Evolutionary conservation across 768 basidiomycete genomes (phyloP), one percentile per base, ranked within the genome.

Genomic region (Epithele typhae): DNA sequence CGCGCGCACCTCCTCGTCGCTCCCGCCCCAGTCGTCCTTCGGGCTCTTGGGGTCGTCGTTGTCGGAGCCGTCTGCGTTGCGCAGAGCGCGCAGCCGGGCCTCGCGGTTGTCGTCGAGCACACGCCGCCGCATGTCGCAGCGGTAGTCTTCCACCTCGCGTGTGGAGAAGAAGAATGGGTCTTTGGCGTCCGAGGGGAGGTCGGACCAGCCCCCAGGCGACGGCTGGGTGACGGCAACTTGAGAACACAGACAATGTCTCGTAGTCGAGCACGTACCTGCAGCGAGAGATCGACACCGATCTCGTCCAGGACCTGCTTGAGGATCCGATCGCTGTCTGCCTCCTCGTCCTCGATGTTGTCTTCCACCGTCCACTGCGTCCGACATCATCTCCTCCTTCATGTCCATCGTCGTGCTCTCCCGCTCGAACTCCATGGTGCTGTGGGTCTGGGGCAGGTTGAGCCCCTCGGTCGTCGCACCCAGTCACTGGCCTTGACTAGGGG

Each of bases 331-430:
- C 93, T 84, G 60, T 97, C 96, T 52, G 87, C 87, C 57, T 97
- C 96, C 66, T 98, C 95, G 41, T 95, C 95, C 59, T 94, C 94
- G 24, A 68, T 68, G 25, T 87, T 85, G 53, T 58, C 60, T 43
- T 94, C 91, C 87, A 97, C 96, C 95, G 67, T 98, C 96, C 14
- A 98, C 88, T 12, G 92, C 87, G 51, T 98, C 96, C 18, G 89
- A 91, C 96, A 97, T 99, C 90, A 98, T 97, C 65, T 96, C 95
- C 68, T 97, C 96, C 66, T 97, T 99, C 96, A 99, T 98, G 68
- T 99, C 96, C 96, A 99, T 99, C 69, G 85, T 92, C 4, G 92
- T 82, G 57, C 87, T 95, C 69, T 99, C 96, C 60, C 82, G 87
- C 72, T 99, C 96, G 59, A 99, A 99, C 37, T 99, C 95, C 58